Percentiles rank a stretch among this genome's conserved stretches.
Evolutionary conservation across 1,139 yeast genomes (phyloP).

Genomic region (Geotrichum phurueaensis): DNA sequence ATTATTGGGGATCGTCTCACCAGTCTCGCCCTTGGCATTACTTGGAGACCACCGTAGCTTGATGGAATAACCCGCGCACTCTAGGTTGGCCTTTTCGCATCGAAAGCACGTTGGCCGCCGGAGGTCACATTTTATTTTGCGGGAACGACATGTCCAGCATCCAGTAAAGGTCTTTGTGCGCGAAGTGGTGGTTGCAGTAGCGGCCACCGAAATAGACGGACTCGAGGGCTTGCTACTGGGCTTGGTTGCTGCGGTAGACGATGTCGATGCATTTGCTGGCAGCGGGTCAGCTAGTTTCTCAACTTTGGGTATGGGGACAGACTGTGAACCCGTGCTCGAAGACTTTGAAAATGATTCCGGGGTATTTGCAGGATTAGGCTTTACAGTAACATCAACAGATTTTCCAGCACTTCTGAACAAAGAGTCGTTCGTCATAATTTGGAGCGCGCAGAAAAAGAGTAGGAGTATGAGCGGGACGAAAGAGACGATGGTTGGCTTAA

Average conservation of each 20-base stretch:
- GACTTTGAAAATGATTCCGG: not conserved
- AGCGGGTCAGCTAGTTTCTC: not conserved
- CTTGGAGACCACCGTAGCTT: conserved; percentile 65
- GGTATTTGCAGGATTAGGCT: not conserved
- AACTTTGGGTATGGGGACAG: not conserved
- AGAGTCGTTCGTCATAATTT: conserved; percentile 2
- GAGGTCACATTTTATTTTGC: conserved; percentile 58
- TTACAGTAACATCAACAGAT: not conserved
- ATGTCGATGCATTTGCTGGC: not conserved
- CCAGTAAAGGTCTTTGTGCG: conserved; percentile 51
- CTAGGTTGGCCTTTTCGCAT: conserved; percentile 50
- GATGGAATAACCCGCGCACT: conserved; percentile 79
- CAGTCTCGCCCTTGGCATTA: conserved; percentile 23
- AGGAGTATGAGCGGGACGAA: not conserved
- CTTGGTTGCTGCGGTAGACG: not conserved
- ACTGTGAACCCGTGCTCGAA: not conserved
- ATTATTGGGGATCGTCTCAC: conserved; percentile 19
- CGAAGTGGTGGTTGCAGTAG: conserved; percentile 5
- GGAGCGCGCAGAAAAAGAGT: not conserved
- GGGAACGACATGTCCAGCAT: conserved; percentile 57
- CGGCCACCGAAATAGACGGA: not conserved
- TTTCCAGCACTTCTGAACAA: not conserved
- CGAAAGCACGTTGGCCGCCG: conserved; percentile 48
- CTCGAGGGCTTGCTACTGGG: not conserved
- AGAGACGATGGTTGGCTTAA: not conserved